A percentile compares a stretch with the other conserved stretches of the same genome.
Conservation (phyloP, 495 filamentous ascomycete genomes). For the Xanthoparmelia taractica region DNA sequence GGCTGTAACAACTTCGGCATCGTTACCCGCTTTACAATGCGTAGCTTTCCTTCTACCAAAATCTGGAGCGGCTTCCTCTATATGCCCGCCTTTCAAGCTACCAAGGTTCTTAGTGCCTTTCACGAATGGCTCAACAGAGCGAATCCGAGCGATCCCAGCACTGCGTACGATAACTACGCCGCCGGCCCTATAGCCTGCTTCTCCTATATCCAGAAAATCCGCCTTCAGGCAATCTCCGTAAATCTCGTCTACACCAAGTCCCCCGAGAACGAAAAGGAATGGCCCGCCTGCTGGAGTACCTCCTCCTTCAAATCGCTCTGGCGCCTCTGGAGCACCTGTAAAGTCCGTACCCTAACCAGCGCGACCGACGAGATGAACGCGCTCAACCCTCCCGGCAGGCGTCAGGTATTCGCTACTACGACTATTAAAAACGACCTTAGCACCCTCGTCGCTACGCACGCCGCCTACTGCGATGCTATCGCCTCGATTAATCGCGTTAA, state of each 20-base stretch:
- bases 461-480: conserved; percentile 23
- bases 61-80: conserved; percentile 43
- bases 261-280: conserved; percentile 52
- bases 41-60: conserved; percentile 32
- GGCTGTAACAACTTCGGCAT: conserved; percentile 49
- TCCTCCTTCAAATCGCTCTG: conserved; percentile 29
- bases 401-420: conserved; percentile 30
- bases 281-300: conserved; percentile 49
- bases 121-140: conserved; percentile 20
- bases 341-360: conserved; percentile 30
- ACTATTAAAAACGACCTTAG: conserved; percentile 31
- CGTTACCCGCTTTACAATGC: conserved; percentile 28
- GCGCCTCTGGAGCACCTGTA: conserved; percentile 31
- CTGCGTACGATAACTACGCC: conserved; percentile 25
- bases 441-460: conserved; percentile 26
- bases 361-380: conserved; percentile 24
- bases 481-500: conserved; percentile 17
- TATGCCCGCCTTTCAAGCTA: conserved; percentile 25
- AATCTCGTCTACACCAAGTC: conserved; percentile 65
- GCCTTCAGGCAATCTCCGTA: conserved; percentile 56
- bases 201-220: conserved; percentile 30
- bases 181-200: conserved; percentile 34
- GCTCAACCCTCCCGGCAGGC: conserved; percentile 28
- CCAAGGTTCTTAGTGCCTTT: conserved; percentile 28
- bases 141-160: conserved; percentile 2